Percentiles rank a stretch among this genome's conserved stretches.
These are phyloP conservation scores for Capsicum baccatum DNA, from an alignment of 257 asterid genomes.

Conservation along the genomic window DNA sequence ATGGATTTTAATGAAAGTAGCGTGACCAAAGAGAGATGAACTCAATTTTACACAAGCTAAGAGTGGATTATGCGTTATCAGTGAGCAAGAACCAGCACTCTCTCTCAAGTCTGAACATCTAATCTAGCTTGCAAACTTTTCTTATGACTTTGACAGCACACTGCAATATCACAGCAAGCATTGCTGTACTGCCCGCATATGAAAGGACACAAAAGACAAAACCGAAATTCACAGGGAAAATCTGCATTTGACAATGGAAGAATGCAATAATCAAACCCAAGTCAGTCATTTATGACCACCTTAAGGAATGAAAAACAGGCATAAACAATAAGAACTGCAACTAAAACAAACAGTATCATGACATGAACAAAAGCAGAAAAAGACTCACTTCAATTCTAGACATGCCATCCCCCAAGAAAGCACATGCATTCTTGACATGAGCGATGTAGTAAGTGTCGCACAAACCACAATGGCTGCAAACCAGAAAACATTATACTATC, in stretches of 20 bases:
- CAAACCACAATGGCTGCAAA: conserved; percentile 84
- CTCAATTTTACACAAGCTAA: background rate
- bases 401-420: conserved; percentile 98
- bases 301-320: background rate
- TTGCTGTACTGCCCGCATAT: background rate
- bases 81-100: background rate
- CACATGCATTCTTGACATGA: conserved; percentile 94
- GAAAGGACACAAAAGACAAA: background rate
- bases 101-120: background rate
- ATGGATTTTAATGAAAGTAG: background rate
- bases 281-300: background rate
- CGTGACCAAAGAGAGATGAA: background rate
- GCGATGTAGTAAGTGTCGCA: conserved; percentile 96
- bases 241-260: conserved; percentile 1
- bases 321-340: conserved; percentile 13
- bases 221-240: background rate
- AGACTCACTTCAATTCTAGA: conserved; percentile 84
- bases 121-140: conserved; percentile 17
- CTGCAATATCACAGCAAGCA: background rate
- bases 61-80: background rate
- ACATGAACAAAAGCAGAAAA: conserved; percentile 1
- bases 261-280: background rate
- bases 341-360: background rate
- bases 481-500: background rate
- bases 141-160: conserved; percentile 2